Base-by-base conservation (phyloP, 1,139 yeast genomes). In the Hansenula anomala region DNA sequence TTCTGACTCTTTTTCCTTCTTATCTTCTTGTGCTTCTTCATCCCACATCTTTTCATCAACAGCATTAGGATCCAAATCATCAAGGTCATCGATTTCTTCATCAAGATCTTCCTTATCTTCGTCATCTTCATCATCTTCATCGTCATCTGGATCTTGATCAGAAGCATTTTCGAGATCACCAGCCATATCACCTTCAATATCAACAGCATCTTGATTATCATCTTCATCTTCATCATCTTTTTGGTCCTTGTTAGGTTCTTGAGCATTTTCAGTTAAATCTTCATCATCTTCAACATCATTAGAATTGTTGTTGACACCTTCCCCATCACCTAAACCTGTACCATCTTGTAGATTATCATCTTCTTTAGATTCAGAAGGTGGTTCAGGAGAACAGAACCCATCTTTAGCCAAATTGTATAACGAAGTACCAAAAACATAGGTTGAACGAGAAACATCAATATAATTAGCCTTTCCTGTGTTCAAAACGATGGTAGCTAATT, bases 41-140 rank as follows among this genome's bases (percentile, higher is more conserved):
- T 92, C 95, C 98, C 98, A 92, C 96, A 92, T 87, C 66, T 92
- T 92, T 52, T 94, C 98, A 60, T 94, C 98, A 36, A 92, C 78
- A 6, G 96, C 96, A 61, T 90, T 87, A 2, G 96, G 96, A 69
- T 92, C 97, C 43, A 85, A 69, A 41, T 88, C 94, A 58, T 89
- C 96, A 30, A 90, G 69, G 52, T 89, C 88, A 48, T 94, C 97
- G 39, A 90, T 73, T 55, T 89, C 94, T 51, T 92, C 97, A 53
- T 90, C 97, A 44, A 89, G 59, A 2, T 80, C 87, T 41, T 80
- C 79, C n/a, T 71, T 66, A 1, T 66, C 70, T 2, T 74, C 73
- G 1, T 70, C 75, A 4, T 71, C 64, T 3, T 71, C 74, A 2
- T 73, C 72, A 2, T 72, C 75, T 4, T 78, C 79, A 9, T 79